phyloP scores from a whole-genome alignment of 2,329 filamentous ascomycete species.

The Trichoderma asperellum region DNA sequence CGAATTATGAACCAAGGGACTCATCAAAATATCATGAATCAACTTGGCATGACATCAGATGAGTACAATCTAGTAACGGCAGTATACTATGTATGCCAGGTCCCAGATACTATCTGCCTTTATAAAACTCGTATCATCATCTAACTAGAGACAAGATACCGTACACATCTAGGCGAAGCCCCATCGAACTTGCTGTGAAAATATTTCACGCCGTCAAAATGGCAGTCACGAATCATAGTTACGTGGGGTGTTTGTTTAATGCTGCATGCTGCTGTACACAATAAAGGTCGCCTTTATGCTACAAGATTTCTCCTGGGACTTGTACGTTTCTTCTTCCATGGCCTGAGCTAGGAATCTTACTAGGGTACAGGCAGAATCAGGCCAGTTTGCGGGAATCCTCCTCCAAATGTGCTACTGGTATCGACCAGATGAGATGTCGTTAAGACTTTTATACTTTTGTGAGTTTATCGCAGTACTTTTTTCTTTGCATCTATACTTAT shows the following conservation, averaged over 20 bases:
- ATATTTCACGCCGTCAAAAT: constrained; percentile 44
- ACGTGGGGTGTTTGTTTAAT: constrained; percentile 45
- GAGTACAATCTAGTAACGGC: constrained; percentile 47
- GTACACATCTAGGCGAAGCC: constrained; percentile 46
- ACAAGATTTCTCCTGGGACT: constrained; percentile 45
- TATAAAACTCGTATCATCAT: not conserved
- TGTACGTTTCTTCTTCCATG: constrained; percentile 45
- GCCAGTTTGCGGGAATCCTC: constrained; percentile 49
- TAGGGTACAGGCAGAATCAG: constrained; percentile 42
- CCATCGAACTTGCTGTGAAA: constrained; percentile 49
- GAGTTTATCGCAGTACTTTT: constrained; percentile 33
- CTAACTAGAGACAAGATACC: constrained; percentile 37
- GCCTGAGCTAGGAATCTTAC: constrained; percentile 40
- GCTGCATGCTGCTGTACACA: constrained; percentile 43
- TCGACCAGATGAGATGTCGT: constrained; percentile 51
- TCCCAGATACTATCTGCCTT: not conserved
- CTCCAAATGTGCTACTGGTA: constrained; percentile 54
- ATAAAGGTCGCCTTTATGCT: constrained; percentile 44
- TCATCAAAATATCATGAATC: constrained; percentile 46
- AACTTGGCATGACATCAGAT: constrained; percentile 46
- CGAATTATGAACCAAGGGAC: constrained; percentile 50
- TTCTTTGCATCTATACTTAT: constrained; percentile 25
- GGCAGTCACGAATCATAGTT: constrained; percentile 49
- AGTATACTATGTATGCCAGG: constrained; percentile 45
- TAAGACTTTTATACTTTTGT: constrained; percentile 52